Evolutionary conservation across 768 basidiomycete species (phyloP).

Genomic region (Tylopilus cervinicoccineus): DNA sequence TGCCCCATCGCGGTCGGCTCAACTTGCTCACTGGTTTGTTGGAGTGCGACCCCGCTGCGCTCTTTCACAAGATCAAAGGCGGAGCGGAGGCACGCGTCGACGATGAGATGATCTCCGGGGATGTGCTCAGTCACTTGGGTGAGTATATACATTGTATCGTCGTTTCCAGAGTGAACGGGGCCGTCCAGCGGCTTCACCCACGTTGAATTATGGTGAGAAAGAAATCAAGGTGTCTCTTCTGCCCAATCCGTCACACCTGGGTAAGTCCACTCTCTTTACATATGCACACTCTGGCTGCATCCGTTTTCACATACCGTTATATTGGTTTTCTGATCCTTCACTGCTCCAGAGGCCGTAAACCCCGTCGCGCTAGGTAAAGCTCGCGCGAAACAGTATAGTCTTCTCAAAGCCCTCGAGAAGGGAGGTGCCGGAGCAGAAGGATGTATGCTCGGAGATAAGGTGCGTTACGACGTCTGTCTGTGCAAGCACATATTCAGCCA

Average conservation of each 20-base stretch:
- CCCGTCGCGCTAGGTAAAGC: slow-evolving; percentile 88
- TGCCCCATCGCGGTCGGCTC: slow-evolving; percentile 86
- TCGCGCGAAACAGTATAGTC: slow-evolving; percentile 83
- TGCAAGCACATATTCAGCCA: slow-evolving; percentile 2
- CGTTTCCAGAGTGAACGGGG: neutral
- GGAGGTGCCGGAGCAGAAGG: slow-evolving; percentile 18
- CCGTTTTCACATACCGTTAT: neutral
- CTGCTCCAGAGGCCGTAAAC: slow-evolving; percentile 69
- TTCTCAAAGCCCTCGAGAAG: slow-evolving; percentile 60
- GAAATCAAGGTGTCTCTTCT: slow-evolving; percentile 69
- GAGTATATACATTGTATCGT: slow-evolving; percentile 16
- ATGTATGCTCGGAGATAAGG: slow-evolving; percentile 32
- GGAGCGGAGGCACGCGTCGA: slow-evolving; percentile 61
- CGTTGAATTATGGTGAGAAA: slow-evolving; percentile 47
- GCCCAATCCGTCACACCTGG: slow-evolving; percentile 77
- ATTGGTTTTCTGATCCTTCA: neutral
- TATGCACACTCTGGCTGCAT: neutral
- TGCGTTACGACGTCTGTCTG: neutral
- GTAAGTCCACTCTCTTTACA: slow-evolving; percentile 30
- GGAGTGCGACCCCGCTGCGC: slow-evolving; percentile 55
- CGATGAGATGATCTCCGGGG: slow-evolving; percentile 66
- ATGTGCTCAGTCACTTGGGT: slow-evolving; percentile 87
- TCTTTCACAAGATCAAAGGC: slow-evolving; percentile 88
- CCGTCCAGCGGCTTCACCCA: slow-evolving; percentile 60
- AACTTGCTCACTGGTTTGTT: slow-evolving; percentile 82